Evolutionary conservation across 148 eudicot species (phyloP).

Genomic region (Hydrangea macrophylla): DNA sequence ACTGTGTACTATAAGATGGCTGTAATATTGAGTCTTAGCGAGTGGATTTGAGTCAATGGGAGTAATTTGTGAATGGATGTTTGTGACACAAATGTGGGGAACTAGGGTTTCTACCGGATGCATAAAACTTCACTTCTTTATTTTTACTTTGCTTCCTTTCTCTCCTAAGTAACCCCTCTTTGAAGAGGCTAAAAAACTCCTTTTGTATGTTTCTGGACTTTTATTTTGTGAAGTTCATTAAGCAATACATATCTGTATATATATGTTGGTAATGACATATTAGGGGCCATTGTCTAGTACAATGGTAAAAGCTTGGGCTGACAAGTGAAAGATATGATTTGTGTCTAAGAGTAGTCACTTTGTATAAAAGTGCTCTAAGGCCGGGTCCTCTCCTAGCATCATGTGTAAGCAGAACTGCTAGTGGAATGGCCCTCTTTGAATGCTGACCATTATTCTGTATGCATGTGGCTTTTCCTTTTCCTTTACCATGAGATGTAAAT

Average conservation of each 20-base stretch:
- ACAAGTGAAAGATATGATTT: no score
- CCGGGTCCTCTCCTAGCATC: no score
- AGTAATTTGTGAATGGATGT: background rate
- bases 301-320: no score
- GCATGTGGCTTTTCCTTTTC: background rate
- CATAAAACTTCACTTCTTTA: background rate
- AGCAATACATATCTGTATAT: no score
- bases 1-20: no score
- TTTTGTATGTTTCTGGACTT: background rate
- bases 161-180: background rate
- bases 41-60: background rate
- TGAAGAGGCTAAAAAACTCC: no score
- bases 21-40: background rate
- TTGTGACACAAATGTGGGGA: background rate
- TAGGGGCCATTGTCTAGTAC: no score
- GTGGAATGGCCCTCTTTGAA: background rate
- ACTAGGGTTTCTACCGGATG: background rate
- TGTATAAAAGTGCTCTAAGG: no score
- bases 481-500: background rate
- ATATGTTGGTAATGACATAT: no score
- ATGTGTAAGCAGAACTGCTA: no score
- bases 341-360: no score
- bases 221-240: no score
- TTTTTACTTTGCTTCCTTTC: background rate
- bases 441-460: background rate